Percentiles rank a stretch among this genome's conserved stretches.
Evolutionary conservation across 192 early-diverging fungal genomes (phyloP).

Genomic region (Coemansia aciculifera): DNA sequence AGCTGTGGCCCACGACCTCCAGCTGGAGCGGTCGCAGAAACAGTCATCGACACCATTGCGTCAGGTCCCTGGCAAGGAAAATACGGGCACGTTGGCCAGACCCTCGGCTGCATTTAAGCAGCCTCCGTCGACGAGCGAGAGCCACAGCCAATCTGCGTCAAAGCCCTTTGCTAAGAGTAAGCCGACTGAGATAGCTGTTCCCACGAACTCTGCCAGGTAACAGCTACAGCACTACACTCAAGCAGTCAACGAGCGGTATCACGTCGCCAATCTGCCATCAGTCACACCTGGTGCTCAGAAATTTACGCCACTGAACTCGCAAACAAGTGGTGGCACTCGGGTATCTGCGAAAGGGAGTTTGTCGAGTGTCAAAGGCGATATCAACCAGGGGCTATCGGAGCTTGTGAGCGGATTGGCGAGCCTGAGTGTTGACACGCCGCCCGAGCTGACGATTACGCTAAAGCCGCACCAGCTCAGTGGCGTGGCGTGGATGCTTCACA

Average conservation of each 20-base stretch:
- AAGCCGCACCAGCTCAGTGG: slow-evolving; percentile 64
- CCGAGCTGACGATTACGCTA: slow-evolving; percentile 49
- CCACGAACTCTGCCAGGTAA: not conserved
- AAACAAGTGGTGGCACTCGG: not conserved
- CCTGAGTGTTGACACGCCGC: slow-evolving; percentile 48
- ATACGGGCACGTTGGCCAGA: slow-evolving; percentile 11
- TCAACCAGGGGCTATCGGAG: not conserved
- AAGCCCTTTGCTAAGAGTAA: not conserved
- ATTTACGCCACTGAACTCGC: not conserved
- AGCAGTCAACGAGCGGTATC: not conserved
- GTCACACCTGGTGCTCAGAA: not conserved
- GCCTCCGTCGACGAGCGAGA: not conserved
- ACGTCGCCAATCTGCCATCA: not conserved
- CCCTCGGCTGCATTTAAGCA: not conserved
- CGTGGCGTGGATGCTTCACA: slow-evolving; percentile 60
- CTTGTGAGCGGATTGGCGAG: slow-evolving; percentile 9
- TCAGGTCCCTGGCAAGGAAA: slow-evolving; percentile 14
- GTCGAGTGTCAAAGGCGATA: not conserved
- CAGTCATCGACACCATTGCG: slow-evolving; percentile 5
- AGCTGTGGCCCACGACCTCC: slow-evolving; percentile 6
- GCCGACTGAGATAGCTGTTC: not conserved
- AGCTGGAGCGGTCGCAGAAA: slow-evolving; percentile 10
- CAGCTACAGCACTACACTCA: not conserved
- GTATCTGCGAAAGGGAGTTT: not conserved
- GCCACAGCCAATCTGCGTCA: not conserved